These are phyloP conservation scores for Suillus brevipes DNA, from an alignment of 768 basidiomycete genomes.

Conservation along the genomic window DNA sequence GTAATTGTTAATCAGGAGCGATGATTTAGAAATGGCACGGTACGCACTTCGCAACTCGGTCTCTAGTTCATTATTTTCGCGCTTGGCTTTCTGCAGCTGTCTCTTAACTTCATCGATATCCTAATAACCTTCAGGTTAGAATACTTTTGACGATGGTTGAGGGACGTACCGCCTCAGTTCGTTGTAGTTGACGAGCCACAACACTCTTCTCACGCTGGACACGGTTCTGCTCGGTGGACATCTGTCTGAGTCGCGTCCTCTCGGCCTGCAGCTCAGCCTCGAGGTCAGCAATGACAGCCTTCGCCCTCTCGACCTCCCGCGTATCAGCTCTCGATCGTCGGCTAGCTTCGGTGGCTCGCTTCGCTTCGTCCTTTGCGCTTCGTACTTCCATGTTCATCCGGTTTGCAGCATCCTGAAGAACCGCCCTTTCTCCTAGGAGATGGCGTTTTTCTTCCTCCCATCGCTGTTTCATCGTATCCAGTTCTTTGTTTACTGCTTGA, in stretches of 20 bases:
- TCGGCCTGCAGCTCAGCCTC: slow-evolving; percentile 73
- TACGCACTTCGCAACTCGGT: slow-evolving; percentile 66
- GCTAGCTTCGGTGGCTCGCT: slow-evolving; percentile 50
- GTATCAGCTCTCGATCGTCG: slow-evolving; percentile 50
- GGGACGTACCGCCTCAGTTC: slow-evolving; percentile 66
- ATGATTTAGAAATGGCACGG: background rate
- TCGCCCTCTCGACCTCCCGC: slow-evolving; percentile 74
- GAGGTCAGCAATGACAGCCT: slow-evolving; percentile 61
- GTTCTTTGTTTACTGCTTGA: slow-evolving; percentile 59
- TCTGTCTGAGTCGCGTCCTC: slow-evolving; percentile 59
- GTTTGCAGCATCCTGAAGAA: slow-evolving; percentile 69
- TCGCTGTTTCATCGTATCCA: slow-evolving; percentile 61
- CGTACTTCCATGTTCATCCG: slow-evolving; percentile 64
- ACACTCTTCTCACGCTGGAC: slow-evolving; percentile 66
- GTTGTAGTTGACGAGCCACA: slow-evolving; percentile 60
- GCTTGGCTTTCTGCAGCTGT: slow-evolving; percentile 68
- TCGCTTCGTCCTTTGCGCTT: slow-evolving; percentile 56
- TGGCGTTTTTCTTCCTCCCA: slow-evolving; percentile 70
- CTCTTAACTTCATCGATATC: slow-evolving; percentile 78
- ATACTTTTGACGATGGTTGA: background rate
- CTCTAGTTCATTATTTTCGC: slow-evolving; percentile 73
- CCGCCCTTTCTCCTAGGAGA: slow-evolving; percentile 68
- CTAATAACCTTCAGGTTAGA: slow-evolving; percentile 37
- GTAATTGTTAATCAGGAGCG: slow-evolving; percentile 16
- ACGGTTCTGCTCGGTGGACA: slow-evolving; percentile 63